These are phyloP conservation scores for Dicorynia guianensis DNA, from an alignment of 306 rosid genomes.

Conservation along the genomic window DNA sequence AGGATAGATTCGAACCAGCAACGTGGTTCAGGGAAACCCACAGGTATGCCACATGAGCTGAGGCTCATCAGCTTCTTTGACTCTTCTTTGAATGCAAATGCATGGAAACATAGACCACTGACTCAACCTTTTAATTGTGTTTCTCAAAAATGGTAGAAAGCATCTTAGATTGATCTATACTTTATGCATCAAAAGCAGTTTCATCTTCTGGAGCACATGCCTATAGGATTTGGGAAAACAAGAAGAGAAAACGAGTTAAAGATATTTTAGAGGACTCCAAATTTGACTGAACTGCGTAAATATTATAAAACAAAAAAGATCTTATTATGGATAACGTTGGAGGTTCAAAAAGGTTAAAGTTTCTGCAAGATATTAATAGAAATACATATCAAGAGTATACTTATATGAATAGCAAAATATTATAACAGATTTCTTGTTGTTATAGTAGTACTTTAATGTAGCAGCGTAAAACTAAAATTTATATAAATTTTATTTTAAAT, in stretches of 20 bases:
- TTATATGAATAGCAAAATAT: neutral
- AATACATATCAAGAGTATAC: neutral
- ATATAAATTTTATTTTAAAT: too few relatives aligned
- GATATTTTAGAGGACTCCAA: slow-evolving; percentile 27
- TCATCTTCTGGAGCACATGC: slow-evolving; percentile 7
- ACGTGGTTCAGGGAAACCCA: too few relatives aligned
- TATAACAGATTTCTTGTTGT: slow-evolving; percentile 16
- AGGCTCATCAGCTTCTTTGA: too few relatives aligned
- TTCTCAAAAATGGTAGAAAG: neutral
- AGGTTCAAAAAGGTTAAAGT: slow-evolving; percentile 44
- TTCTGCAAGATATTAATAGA: neutral
- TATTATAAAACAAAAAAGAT: neutral
- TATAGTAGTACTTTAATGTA: too few relatives aligned
- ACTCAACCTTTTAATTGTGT: neutral
- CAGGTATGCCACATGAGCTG: too few relatives aligned
- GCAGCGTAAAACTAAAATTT: too few relatives aligned
- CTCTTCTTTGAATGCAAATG: slow-evolving; percentile 32
- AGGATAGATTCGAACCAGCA: too few relatives aligned
- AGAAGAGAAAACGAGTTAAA: slow-evolving; percentile 6
- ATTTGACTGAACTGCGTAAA: slow-evolving; percentile 44
- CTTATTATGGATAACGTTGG: slow-evolving; percentile 26
- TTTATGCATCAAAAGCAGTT: neutral
- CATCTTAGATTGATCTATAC: slow-evolving; percentile 40
- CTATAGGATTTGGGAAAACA: slow-evolving; percentile 3
- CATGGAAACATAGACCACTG: slow-evolving; percentile 36